phyloP scores from a whole-genome alignment of 2,329 filamentous ascomycete genomes.

The Parastagonospora avenae region DNA sequence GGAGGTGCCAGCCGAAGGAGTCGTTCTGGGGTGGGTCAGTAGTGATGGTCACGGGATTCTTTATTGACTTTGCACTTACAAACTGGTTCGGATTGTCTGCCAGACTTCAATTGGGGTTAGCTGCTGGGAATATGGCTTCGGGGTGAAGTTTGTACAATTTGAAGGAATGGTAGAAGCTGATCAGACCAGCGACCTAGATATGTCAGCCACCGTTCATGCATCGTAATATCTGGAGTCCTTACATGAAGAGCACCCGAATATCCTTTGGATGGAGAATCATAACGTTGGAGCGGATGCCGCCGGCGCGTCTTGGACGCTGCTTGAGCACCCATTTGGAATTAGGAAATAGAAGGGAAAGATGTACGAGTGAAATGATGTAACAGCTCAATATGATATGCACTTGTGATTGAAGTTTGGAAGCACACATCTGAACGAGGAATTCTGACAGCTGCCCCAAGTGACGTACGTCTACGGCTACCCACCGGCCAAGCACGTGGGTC shows the following conservation, averaged over 20 bases:
- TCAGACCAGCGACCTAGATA: slow-evolving; percentile 45
- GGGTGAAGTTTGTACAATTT: slow-evolving; percentile 36
- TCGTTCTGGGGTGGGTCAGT: slow-evolving; percentile 49
- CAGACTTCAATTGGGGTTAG: slow-evolving; percentile 32
- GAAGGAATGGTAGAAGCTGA: slow-evolving; percentile 53
- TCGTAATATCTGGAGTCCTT: not conserved
- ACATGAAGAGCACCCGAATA: slow-evolving; percentile 68
- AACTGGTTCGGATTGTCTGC: slow-evolving; percentile 37
- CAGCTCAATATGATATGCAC: not conserved
- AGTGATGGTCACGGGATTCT: too few species aligned
- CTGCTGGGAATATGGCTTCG: not conserved
- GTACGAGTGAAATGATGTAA: not conserved
- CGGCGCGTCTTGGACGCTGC: slow-evolving; percentile 29
- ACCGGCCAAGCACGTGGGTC: slow-evolving; percentile 19
- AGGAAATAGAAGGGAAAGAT: not conserved
- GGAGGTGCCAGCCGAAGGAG: slow-evolving; percentile 71
- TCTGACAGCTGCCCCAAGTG: slow-evolving; percentile 3
- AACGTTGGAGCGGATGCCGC: slow-evolving; percentile 67
- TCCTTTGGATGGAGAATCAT: slow-evolving; percentile 68
- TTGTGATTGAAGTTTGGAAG: not conserved
- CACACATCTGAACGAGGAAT: not conserved
- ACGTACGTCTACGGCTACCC: slow-evolving; percentile 8
- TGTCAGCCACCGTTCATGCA: not conserved
- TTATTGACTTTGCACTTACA: slow-evolving; percentile 20
- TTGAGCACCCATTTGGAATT: slow-evolving; percentile 15